These are phyloP conservation scores for Hypomontagnella monticulosa DNA, from an alignment of 495 filamentous ascomycete species.

Conservation along the genomic window DNA sequence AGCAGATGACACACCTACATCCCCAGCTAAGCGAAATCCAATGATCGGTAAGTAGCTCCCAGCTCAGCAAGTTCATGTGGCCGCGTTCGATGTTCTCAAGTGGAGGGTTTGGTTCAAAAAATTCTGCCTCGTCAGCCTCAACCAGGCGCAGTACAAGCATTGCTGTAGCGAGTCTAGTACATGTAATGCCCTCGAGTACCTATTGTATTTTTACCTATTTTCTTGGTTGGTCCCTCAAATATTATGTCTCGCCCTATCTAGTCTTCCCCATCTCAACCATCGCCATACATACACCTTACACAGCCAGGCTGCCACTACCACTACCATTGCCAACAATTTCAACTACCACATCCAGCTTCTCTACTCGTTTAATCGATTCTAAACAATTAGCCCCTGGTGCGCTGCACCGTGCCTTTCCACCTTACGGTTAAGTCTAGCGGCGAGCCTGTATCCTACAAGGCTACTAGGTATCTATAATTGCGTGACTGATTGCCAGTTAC, in stretches of 20 bases:
- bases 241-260: conserved; percentile 24
- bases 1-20: conserved; percentile 17
- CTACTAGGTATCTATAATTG: conserved; percentile 11
- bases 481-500: conserved; percentile 3
- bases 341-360: conserved; percentile 15
- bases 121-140: conserved; percentile 42
- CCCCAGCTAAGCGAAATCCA: conserved; percentile 21
- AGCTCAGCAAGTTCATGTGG: conserved; percentile 29
- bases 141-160: conserved; percentile 22
- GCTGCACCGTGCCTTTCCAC: conserved; percentile 15
- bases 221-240: conserved; percentile 20
- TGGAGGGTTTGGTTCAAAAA: conserved; percentile 15
- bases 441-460: conserved; percentile 19
- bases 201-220: conserved; percentile 12
- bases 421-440: conserved; percentile 12
- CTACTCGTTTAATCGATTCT: conserved; percentile 5
- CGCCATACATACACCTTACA: conserved; percentile 13
- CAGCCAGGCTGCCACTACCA: conserved; percentile 24
- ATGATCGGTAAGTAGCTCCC: conserved; percentile 16
- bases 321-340: conserved; percentile 3
- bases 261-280: conserved; percentile 20
- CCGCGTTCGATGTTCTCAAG: not conserved
- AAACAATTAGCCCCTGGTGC: conserved; percentile 17
- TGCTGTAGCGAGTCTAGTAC: not conserved
- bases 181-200: not conserved